Conservation (phyloP, 2,329 filamentous ascomycete species). For the Lasiodiplodia sp. region DNA sequence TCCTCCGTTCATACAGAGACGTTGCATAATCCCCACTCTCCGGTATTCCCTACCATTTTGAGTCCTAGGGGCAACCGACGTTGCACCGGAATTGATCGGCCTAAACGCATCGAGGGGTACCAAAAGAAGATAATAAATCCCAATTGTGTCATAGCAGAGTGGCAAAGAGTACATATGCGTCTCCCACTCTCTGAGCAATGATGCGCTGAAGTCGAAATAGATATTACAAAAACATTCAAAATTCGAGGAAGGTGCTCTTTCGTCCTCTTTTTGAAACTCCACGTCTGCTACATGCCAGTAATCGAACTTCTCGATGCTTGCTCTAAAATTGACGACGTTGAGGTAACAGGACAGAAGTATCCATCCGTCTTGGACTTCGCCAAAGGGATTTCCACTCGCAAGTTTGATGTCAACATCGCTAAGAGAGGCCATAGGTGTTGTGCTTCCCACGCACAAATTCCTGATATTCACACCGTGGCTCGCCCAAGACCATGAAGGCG, state of each 20-base stretch:
- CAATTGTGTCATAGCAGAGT: no score
- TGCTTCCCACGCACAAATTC: not conserved
- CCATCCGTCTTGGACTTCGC: not conserved
- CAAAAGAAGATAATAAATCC: not conserved
- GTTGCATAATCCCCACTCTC: no score
- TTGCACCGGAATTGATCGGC: not conserved
- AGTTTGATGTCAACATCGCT: no score
- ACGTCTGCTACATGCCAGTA: no score
- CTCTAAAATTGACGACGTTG: no score
- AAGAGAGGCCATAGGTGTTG: not conserved
- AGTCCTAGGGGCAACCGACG: not conserved
- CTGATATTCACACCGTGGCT: not conserved
- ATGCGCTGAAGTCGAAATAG: not conserved
- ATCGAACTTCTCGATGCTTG: not conserved
- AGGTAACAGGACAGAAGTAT: not conserved
- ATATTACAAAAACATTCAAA: rapidly evolving
- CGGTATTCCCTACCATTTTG: not conserved
- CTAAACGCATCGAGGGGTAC: not conserved
- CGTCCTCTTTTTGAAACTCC: not conserved
- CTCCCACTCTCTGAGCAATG: not conserved
- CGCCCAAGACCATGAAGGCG: not conserved
- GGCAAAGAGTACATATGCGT: not conserved
- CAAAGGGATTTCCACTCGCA: not conserved
- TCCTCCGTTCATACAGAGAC: no score
- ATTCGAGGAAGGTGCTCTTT: not conserved